Evolutionary conservation across 768 basidiomycete genomes (phyloP).

Genomic region (Mycena sanguinolenta): DNA sequence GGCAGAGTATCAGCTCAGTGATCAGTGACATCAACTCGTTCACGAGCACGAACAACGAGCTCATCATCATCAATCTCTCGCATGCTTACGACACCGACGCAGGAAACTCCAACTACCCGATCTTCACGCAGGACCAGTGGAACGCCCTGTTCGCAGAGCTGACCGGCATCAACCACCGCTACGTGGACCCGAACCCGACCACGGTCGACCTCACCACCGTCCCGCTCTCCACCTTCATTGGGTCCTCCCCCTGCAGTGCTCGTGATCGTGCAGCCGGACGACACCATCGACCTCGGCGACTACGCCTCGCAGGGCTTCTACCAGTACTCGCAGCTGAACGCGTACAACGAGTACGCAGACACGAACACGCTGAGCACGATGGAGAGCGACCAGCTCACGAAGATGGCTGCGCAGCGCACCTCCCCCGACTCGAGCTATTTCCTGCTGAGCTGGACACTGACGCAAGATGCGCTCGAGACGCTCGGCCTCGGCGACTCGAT

Average conservation of each 20-base stretch:
- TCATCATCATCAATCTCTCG: conserved; percentile 22
- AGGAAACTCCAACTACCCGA: conserved; percentile 19
- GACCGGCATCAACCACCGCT: conserved; percentile 20
- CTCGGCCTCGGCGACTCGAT: conserved; percentile 25
- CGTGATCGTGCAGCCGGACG: conserved; percentile 24
- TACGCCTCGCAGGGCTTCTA: conserved; percentile 21
- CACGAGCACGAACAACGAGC: conserved; percentile 24
- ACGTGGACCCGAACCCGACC: conserved; percentile 18
- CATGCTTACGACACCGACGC: conserved; percentile 28
- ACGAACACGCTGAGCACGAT: conserved; percentile 20
- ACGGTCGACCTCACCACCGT: conserved; percentile 16
- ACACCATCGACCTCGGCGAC: conserved; percentile 9
- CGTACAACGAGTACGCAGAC: conserved; percentile 26
- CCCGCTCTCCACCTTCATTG: conserved; percentile 26
- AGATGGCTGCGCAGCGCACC: conserved; percentile 20
- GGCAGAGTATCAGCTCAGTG: conserved; percentile 15
- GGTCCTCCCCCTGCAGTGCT: conserved; percentile 19
- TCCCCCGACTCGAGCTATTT: conserved; percentile 10
- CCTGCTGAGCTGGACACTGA: conserved; percentile 26
- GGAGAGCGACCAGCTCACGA: conserved; percentile 28
- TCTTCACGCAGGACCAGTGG: conserved; percentile 28
- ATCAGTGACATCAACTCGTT: conserved; percentile 28
- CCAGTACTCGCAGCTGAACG: conserved; percentile 26
- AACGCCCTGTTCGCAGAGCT: conserved; percentile 15
- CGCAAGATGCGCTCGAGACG: conserved; percentile 9